Evolutionary conservation across 257 asterid species (phyloP).

Genomic region (Marsdenia floribunda): DNA sequence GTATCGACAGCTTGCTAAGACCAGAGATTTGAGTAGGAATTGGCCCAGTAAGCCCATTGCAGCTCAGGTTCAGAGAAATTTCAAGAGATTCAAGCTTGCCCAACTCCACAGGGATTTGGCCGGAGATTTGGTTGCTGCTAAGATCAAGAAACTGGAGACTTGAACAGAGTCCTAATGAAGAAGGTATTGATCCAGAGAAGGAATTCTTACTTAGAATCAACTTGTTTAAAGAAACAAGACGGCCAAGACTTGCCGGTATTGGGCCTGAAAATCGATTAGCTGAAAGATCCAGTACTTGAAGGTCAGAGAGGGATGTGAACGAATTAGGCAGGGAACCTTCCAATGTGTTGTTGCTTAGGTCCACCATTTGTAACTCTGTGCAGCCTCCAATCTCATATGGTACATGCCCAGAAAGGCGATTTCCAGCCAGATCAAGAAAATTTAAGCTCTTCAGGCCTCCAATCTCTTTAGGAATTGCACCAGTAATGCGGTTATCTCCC

Average conservation of each 20-base stretch:
- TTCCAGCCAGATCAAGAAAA: conserved; percentile 40
- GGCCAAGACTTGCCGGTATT: conserved; percentile 35
- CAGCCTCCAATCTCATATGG: conserved; percentile 39
- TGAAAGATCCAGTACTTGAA: conserved; percentile 42
- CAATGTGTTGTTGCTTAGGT: conserved; percentile 32
- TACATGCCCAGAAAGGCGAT: conserved; percentile 35
- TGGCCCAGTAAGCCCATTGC: conserved; percentile 31
- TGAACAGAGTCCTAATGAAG: conserved; percentile 38
- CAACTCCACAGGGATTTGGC: conserved; percentile 31
- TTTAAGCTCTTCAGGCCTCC: conserved; percentile 35
- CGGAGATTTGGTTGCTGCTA: conserved; percentile 36
- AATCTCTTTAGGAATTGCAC: conserved; percentile 35
- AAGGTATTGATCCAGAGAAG: conserved; percentile 39
- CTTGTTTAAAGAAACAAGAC: conserved; percentile 37
- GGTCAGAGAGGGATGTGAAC: conserved; percentile 33
- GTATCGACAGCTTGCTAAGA: conserved; percentile 33
- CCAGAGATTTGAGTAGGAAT: conserved; percentile 38
- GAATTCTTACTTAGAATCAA: conserved; percentile 29
- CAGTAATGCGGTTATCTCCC: conserved; percentile 35
- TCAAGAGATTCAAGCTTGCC: conserved; percentile 41
- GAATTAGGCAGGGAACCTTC: conserved; percentile 35
- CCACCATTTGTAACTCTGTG: conserved; percentile 36
- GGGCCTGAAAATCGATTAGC: conserved; percentile 32
- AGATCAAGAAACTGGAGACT: conserved; percentile 43
- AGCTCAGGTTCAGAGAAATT: conserved; percentile 40